Evolutionary conservation across 805 yeast genomes (phyloP), one percentile per base, ranked within the genome.

Genomic region (Barnettozyma sp.): DNA sequence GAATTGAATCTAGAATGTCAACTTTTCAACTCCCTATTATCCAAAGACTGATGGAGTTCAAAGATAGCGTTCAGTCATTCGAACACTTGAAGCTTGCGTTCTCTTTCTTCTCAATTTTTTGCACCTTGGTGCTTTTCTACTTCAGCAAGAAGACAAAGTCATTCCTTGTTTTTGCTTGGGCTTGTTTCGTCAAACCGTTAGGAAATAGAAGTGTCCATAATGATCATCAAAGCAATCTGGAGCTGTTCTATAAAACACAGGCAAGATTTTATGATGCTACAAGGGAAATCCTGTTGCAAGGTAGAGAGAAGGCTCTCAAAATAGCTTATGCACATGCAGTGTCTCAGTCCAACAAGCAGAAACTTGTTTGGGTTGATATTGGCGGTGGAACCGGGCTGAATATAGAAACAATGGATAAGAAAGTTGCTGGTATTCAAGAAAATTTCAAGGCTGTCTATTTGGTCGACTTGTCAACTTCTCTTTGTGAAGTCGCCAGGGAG

Each of bases 361-460:
- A 69, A 34, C 59, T 79, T 30, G 75, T 79, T 30, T 81, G 88
- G 88, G 66, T 81, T 33, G 88, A 81, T 54, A 71, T 84, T 50
- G 94, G 94, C 34, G 94, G 94, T 22, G 94, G 94, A 17, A 83
- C 94, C 6, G 94, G 94, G 32, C 68, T 76, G 58, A 83, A 83
- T 59, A 78, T 83, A 49, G 92, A 83, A 58, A 68, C 70, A 48
- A 83, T 83, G 94, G 65, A 79, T 53, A 53, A 63, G 28, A 60
- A 75, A 30, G 59, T 71, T 33, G 54, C 58, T 3, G 30, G 42
- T 8, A 30, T 59, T 21, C 40, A 48, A 9, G 51, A 56, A 18
- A 59, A 65, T 44, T 84, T 83, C 58, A 69, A 71, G 45, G 81
- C 81, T 11, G 69, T 83, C 33, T 81, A 80, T 50, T 66, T 83